Conservation (phyloP, 2,329 filamentous ascomycete genomes). For the Mollisiaceae sp. region DNA sequence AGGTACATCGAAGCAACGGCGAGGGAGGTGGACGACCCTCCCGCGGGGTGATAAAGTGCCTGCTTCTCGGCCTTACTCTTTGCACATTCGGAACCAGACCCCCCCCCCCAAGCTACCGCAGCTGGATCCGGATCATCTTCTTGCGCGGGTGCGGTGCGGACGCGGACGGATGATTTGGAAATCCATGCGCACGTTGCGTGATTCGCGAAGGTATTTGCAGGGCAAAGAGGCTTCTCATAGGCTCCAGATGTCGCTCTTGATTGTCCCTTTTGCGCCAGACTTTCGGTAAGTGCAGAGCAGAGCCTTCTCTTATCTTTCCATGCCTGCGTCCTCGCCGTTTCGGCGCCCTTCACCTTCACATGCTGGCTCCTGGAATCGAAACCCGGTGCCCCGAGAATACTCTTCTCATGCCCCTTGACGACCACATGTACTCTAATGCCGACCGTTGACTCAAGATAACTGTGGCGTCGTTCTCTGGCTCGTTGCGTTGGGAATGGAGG, state of each 20-base stretch:
- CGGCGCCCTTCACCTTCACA: not conserved
- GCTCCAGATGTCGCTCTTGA: constrained; percentile 7
- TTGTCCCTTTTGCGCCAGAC: constrained; percentile 18
- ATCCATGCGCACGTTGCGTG: constrained; percentile 27
- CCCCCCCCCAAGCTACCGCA: not conserved
- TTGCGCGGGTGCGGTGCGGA: constrained; percentile 4
- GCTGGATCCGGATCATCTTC: constrained; percentile 1
- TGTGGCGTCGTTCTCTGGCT: not conserved
- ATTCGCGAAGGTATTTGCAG: constrained; percentile 24
- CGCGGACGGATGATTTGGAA: constrained; percentile 4
- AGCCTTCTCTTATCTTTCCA: constrained; percentile 18
- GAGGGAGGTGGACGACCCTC: constrained; percentile 10
- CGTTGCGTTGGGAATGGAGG: constrained; percentile 8
- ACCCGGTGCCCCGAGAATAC: not conserved
- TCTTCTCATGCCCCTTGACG: constrained; percentile 1
- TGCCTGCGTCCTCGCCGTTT: constrained; percentile 2
- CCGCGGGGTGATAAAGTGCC: constrained; percentile 16
- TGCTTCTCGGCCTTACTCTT: constrained; percentile 18
- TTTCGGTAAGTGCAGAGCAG: constrained; percentile 18
- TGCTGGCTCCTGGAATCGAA: not conserved
- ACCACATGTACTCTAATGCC: not conserved
- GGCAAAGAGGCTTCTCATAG: constrained; percentile 17
- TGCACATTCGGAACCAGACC: constrained; percentile 9
- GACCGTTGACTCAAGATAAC: not conserved
- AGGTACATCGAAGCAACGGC: constrained; percentile 7